Percentiles rank a stretch among this genome's conserved stretches.
These are phyloP conservation scores for Fagopyrum homotropicum DNA, from an alignment of 148 eudicot species.

Conservation along the genomic window DNA sequence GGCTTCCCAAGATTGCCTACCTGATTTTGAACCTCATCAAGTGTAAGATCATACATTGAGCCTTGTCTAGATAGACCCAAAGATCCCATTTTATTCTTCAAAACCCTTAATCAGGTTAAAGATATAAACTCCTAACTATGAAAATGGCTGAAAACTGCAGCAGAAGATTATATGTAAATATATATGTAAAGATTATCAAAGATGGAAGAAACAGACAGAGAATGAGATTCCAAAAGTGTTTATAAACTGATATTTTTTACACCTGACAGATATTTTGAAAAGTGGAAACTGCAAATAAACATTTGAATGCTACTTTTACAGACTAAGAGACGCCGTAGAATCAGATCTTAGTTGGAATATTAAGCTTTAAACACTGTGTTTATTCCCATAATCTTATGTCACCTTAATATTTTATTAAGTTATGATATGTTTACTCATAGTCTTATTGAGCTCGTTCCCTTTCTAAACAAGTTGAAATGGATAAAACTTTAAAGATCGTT, in stretches of 20 bases:
- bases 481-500: too few relatives aligned
- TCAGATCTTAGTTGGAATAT: background rate
- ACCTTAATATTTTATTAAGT: background rate
- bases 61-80: slow-evolving; percentile 62
- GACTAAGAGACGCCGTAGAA: background rate
- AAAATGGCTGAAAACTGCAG: background rate
- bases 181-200: background rate
- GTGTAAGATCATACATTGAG: slow-evolving; percentile 78
- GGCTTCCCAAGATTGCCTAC: slow-evolving; percentile 97
- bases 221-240: background rate
- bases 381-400: slow-evolving; percentile 9
- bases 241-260: background rate
- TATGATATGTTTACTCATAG: background rate
- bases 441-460: too few relatives aligned
- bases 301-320: background rate
- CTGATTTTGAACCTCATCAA: slow-evolving; percentile 88
- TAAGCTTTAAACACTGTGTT: background rate
- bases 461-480: too few relatives aligned
- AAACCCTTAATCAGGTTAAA: background rate
- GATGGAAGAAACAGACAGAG: slow-evolving; percentile 9
- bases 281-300: background rate
- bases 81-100: slow-evolving; percentile 59
- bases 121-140: background rate
- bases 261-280: background rate
- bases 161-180: too few relatives aligned